Evolutionary conservation across 768 basidiomycete genomes (phyloP).

Genomic region (Boletellus emodensis): DNA sequence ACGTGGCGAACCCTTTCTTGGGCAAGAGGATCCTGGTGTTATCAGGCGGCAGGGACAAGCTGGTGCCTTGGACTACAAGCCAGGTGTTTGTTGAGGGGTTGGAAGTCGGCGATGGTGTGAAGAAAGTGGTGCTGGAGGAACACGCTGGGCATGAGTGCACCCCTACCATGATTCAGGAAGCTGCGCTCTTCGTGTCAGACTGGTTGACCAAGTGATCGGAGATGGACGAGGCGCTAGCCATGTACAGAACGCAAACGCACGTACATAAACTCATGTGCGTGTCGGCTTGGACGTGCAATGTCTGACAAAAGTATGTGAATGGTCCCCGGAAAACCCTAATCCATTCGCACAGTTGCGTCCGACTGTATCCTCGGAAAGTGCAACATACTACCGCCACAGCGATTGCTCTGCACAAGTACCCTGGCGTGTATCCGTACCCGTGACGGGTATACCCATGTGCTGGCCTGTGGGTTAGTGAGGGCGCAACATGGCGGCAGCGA

Average conservation of each 20-base stretch:
- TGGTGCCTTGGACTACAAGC: constrained; percentile 66
- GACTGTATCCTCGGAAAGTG: constrained; percentile 47
- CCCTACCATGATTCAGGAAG: constrained; percentile 52
- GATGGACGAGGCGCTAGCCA: too few species aligned
- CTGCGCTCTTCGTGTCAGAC: constrained; percentile 28
- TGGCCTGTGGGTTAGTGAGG: too few species aligned
- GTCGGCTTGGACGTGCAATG: too few species aligned
- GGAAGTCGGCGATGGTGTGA: constrained; percentile 53
- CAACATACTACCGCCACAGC: constrained; percentile 74
- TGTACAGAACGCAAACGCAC: too few species aligned
- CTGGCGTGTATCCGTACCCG: too few species aligned
- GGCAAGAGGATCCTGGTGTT: constrained; percentile 74
- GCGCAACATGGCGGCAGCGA: too few species aligned
- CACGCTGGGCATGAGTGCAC: constrained; percentile 64
- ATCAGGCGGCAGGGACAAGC: constrained; percentile 57
- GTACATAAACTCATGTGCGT: background rate
- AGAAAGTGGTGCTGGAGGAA: constrained; percentile 50
- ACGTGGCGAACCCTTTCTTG: constrained; percentile 51
- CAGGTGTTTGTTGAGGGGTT: constrained; percentile 53
- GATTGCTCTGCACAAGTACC: constrained; percentile 50
- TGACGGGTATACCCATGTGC: too few species aligned
- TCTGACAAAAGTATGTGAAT: too few species aligned
- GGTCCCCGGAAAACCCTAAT: too few species aligned
- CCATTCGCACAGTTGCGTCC: background rate
- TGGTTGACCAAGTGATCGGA: constrained; percentile 23